Evolutionary conservation across 2,329 filamentous ascomycete genomes (phyloP), one percentile per base, ranked within the genome.

Genomic region (Colletotrichum sp.): DNA sequence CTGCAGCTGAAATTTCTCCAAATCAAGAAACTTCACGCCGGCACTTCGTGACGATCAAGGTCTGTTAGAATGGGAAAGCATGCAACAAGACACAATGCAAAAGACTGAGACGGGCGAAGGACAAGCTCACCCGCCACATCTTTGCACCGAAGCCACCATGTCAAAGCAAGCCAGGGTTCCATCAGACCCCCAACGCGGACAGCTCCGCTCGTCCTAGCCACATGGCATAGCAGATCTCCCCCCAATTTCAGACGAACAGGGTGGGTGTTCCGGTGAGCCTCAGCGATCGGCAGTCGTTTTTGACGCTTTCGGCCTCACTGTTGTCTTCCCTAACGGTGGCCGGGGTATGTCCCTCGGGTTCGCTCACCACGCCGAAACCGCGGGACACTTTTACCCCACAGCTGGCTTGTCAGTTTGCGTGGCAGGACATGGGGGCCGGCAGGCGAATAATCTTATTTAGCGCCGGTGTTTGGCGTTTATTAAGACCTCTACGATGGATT

Each of bases 391-490:
- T 8, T 16, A 30, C 58, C 57, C 58, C 58, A 32, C 28, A 32
- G 16, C 58, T 10, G 58, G 10, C 26, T 32, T 32, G 28, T 61
- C 9, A 32, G 26, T 30, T 16, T 58, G 55, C 55, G 55, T 28
- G 5, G 55, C 55, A 28, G 0, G 55, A 3, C 55, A 58, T 30
- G 55, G 24, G 24, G 24, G 10, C 55, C 15, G 15, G 55, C 24
- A 52, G 24, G 5, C 28, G 8, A n/a, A 61, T 34, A 61, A 61
- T 61, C 58, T 61, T 61, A 34, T 30, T 61, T 61, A n/a, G 28
- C 58, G 58, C 58, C 58, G 28, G 58, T 61, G 58, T 61, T 61
- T 61, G 28, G 58, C 10, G 18, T 61, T 61, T 61, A 61, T 61
- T 24, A 28, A 61, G 58, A 30, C 9, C 7, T n/a, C 8, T 58